These are phyloP conservation scores for Musa schizocarpa DNA, from an alignment of 176 grass and related monocot species.

Conservation along the genomic window DNA sequence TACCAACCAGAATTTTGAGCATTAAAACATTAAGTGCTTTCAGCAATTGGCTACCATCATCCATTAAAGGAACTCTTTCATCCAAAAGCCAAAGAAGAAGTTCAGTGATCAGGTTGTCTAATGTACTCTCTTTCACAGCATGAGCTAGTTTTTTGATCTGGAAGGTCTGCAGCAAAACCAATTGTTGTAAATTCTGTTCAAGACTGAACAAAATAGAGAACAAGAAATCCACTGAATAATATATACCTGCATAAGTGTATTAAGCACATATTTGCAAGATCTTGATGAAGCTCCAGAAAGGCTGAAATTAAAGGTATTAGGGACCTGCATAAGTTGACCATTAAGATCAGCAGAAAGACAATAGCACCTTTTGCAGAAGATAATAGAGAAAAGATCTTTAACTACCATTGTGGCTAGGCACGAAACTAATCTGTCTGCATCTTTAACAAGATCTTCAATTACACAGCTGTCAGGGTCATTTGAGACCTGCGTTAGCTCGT, in stretches of 20 bases:
- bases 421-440: slow-evolving; percentile 94
- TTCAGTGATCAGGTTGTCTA: slow-evolving; percentile 96
- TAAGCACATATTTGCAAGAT: slow-evolving; percentile 97
- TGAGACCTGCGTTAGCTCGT: slow-evolving; percentile 70
- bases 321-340: slow-evolving; percentile 50
- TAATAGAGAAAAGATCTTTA: slow-evolving; percentile 14
- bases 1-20: slow-evolving; percentile 92
- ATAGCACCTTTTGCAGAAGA: not conserved
- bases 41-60: slow-evolving; percentile 93
- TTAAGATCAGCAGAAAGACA: slow-evolving; percentile 3
- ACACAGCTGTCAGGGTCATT: slow-evolving; percentile 56
- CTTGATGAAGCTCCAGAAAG: slow-evolving; percentile 94
- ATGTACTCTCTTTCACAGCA: slow-evolving; percentile 80
- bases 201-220: slow-evolving; percentile 4
- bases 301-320: slow-evolving; percentile 91
- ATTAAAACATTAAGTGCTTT: slow-evolving; percentile 98
- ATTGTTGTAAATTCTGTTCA: slow-evolving; percentile 2
- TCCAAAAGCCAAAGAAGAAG: slow-evolving; percentile 98
- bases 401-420: slow-evolving; percentile 81
- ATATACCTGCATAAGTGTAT: slow-evolving; percentile 97
- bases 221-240: not conserved
- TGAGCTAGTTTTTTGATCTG: slow-evolving; percentile 93
- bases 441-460: slow-evolving; percentile 80
- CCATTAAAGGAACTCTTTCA: slow-evolving; percentile 96
- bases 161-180: slow-evolving; percentile 49